These are phyloP conservation scores for Tuber microsphaerosporum DNA, from an alignment of 495 filamentous ascomycete genomes.

Conservation along the genomic window DNA sequence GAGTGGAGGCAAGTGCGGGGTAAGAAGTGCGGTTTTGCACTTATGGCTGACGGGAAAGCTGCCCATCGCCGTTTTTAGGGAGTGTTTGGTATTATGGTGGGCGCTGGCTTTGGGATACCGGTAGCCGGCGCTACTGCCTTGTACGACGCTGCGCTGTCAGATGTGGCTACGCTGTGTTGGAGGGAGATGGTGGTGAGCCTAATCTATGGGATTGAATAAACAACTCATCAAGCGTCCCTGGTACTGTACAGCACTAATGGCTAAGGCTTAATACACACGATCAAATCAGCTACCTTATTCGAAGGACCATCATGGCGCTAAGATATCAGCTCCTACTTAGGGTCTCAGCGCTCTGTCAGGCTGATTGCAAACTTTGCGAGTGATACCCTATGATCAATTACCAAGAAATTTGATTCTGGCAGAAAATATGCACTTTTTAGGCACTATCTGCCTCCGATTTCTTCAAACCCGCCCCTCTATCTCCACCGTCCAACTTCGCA, in stretches of 20 bases:
- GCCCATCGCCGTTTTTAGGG: neutral
- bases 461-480: neutral
- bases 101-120: neutral
- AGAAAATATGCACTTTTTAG: neutral
- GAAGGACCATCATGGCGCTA: neutral
- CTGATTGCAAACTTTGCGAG: neutral
- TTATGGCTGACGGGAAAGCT: neutral
- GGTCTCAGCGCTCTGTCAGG: neutral
- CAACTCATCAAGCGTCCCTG: neutral
- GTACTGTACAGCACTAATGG: neutral
- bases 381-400: neutral
- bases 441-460: neutral
- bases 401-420: neutral
- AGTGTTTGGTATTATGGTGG: neutral
- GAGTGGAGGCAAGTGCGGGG: neutral
- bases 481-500: constrained; percentile 7
- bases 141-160: neutral
- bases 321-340: neutral
- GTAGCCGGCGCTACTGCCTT: too few species aligned
- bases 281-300: neutral
- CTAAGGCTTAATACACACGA: neutral
- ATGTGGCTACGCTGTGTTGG: neutral
- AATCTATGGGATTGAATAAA: neutral
- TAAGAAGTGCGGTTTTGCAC: neutral
- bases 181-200: neutral